Conservation (phyloP, 768 basidiomycete genomes). For the Leccinum disarticulatum region DNA sequence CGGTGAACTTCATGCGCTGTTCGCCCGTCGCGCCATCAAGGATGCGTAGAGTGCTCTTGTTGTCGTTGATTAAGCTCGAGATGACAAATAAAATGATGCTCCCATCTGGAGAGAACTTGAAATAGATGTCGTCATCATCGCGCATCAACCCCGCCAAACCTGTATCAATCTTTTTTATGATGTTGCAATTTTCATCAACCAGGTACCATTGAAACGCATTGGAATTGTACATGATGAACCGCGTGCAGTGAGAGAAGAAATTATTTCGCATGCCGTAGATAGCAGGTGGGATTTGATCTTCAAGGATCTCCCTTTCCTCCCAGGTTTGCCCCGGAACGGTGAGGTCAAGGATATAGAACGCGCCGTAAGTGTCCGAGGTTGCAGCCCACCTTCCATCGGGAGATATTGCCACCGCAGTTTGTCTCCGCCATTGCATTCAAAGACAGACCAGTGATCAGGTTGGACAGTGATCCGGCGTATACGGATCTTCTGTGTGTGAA, state of each 20-base stretch:
- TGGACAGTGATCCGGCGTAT: background rate
- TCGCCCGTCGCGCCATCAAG: constrained; percentile 14
- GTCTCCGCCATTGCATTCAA: background rate
- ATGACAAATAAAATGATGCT: constrained; percentile 6
- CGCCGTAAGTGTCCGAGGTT: constrained; percentile 2
- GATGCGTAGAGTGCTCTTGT: constrained; percentile 12
- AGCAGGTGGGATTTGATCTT: background rate
- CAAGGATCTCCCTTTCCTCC: background rate
- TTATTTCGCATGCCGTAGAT: rapidly evolving
- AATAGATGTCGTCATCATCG: too few species aligned
- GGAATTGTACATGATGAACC: constrained; percentile 6
- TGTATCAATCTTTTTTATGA: constrained; percentile 12
- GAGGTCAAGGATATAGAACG: constrained; percentile 13
- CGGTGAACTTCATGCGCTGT: constrained; percentile 5
- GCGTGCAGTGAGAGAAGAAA: constrained; percentile 8
- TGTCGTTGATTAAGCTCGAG: background rate
- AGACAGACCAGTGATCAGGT: background rate
- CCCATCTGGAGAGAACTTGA: constrained; percentile 16
- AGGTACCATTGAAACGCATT: background rate
- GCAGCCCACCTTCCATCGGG: constrained; percentile 20
- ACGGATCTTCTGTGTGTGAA: background rate
- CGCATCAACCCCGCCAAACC: background rate
- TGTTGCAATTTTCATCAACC: background rate
- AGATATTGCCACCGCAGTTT: constrained; percentile 15
- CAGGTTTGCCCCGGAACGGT: background rate